Conservation (phyloP, 192 early-diverging fungal species). For the Mortierella alpina region DNA sequence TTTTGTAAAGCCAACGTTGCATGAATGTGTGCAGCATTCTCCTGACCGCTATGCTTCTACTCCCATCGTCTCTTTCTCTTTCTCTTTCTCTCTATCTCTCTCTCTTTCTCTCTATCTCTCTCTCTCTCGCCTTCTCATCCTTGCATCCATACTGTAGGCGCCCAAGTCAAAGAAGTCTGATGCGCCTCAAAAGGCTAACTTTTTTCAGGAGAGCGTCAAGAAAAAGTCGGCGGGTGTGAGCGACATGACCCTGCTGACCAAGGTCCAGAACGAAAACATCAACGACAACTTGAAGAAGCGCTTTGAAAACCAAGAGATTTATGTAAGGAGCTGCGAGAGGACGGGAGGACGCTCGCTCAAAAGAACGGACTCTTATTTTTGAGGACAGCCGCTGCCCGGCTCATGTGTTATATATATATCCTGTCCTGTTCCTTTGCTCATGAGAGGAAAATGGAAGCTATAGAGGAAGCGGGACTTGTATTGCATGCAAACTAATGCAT, state of each 20-base stretch:
- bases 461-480: not conserved
- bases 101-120: not conserved
- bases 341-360: not conserved
- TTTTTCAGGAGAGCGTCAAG: conserved; percentile 71
- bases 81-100: conserved; percentile 6
- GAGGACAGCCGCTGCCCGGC: too few species aligned
- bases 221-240: conserved; percentile 85
- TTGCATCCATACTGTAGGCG: conserved; percentile 13
- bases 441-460: not conserved
- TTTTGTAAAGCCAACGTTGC: too few species aligned
- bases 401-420: too few species aligned
- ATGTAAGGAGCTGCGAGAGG: conserved; percentile 67
- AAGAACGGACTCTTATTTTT: not conserved
- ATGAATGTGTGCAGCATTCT: too few species aligned
- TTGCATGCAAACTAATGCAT: conserved; percentile 3
- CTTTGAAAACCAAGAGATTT: conserved; percentile 87
- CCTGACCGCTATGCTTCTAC: not conserved
- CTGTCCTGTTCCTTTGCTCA: too few species aligned
- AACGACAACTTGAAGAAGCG: conserved; percentile 94
- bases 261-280: conserved; percentile 95
- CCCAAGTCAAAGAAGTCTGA: conserved; percentile 44
- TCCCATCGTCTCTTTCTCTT: too few species aligned
- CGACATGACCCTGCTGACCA: conserved; percentile 93
- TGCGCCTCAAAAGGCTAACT: conserved; percentile 55
- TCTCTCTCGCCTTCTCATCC: not conserved